phyloP scores from a whole-genome alignment of 139 green algal species.

The Closterium sp. region DNA sequence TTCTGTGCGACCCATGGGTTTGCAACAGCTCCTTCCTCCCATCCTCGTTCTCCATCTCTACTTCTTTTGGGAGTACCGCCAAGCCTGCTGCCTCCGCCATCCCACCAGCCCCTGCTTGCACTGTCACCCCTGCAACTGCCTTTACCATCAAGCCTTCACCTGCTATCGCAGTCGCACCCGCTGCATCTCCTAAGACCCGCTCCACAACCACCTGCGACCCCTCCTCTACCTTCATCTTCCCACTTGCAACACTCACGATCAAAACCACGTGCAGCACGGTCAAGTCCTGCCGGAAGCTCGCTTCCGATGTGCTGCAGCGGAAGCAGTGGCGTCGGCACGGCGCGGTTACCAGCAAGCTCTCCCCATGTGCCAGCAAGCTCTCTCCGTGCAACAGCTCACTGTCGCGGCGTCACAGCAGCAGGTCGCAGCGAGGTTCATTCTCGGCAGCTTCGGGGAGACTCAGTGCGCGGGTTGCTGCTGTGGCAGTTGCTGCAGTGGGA shows the following conservation, averaged over 20 bases:
- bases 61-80: background rate
- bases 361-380: background rate
- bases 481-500: background rate
- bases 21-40: background rate
- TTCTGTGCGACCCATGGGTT: background rate
- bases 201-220: too few species aligned
- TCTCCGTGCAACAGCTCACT: background rate
- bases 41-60: background rate
- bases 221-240: background rate
- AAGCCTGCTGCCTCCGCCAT: background rate
- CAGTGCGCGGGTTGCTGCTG: background rate
- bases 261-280: background rate
- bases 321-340: background rate
- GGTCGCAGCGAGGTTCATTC: background rate
- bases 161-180: too few species aligned
- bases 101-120: too few species aligned
- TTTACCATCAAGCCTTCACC: too few species aligned
- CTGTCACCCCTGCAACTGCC: too few species aligned
- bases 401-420: background rate
- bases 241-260: background rate
- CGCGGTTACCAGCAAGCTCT: background rate
- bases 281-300: background rate
- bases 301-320: background rate
- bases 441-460: background rate
- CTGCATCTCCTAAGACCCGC: too few species aligned